A percentile compares a stretch with the other conserved stretches of the same genome.
phyloP scores from a whole-genome alignment of 331 rosid genomes.

The Arachis monticola region DNA sequence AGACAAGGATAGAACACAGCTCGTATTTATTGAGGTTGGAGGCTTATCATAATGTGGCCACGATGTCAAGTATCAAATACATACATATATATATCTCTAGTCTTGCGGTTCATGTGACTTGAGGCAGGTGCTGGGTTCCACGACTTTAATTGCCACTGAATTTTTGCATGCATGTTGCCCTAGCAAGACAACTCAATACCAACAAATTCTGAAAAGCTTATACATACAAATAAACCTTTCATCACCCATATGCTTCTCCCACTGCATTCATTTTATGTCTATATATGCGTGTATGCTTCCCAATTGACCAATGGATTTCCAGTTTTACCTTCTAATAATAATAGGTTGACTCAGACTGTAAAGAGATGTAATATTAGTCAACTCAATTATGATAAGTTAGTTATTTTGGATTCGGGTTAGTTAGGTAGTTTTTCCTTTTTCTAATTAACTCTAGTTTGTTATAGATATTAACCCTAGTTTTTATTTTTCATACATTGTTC shows the following conservation, averaged over 20 bases:
- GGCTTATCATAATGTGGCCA: slow-evolving; percentile 19
- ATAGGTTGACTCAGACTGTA: no score
- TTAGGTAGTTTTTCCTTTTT: no score
- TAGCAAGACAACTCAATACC: neutral
- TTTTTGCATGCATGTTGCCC: slow-evolving; percentile 8
- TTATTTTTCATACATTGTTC: no score
- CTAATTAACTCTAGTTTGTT: no score
- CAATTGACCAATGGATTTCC: neutral
- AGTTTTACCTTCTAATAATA: neutral
- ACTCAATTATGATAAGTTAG: no score
- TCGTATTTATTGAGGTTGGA: slow-evolving; percentile 42
- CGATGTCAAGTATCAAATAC: neutral
- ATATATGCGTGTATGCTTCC: neutral
- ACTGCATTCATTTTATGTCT: slow-evolving; percentile 12
- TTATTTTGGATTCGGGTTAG: no score
- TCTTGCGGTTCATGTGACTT: slow-evolving; percentile 45
- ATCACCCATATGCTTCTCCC: slow-evolving; percentile 13
- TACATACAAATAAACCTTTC: neutral
- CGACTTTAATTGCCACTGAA: slow-evolving; percentile 38
- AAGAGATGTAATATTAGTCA: no score
- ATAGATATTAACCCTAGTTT: no score
- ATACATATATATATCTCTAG: neutral
- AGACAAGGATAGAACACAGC: slow-evolving; percentile 33
- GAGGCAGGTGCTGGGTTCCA: slow-evolving; percentile 33
- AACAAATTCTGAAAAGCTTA: neutral